Percentiles rank a stretch among this genome's conserved stretches.
These are phyloP conservation scores for Calvatia gigantea DNA, from an alignment of 768 basidiomycete species.

Conservation along the genomic window DNA sequence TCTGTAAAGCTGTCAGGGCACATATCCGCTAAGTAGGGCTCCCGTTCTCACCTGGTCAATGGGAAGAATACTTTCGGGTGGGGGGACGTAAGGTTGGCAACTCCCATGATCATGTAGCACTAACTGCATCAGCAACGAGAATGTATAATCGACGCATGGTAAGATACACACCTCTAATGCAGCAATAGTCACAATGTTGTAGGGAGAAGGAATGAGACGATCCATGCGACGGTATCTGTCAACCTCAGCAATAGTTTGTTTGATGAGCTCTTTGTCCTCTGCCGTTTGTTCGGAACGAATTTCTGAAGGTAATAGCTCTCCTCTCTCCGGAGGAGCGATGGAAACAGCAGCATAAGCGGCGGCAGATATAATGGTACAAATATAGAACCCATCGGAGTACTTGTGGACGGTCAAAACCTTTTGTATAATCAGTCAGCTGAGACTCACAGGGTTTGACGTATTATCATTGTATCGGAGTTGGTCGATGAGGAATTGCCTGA, in stretches of 20 bases:
- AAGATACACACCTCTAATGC: conserved; percentile 73
- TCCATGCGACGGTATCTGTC: conserved; percentile 95
- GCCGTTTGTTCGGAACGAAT: conserved; percentile 59
- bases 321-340: conserved; percentile 72
- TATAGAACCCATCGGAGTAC: conserved; percentile 91
- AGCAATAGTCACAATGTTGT: conserved; percentile 91
- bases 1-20: conserved; percentile 35
- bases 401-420: conserved; percentile 24
- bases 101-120: conserved; percentile 78
- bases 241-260: conserved; percentile 75
- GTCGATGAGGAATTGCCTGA: conserved; percentile 86
- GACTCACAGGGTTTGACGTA: conserved; percentile 77
- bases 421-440: neutral
- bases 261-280: conserved; percentile 68
- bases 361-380: conserved; percentile 80
- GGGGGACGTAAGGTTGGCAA: conserved; percentile 74
- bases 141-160: neutral
- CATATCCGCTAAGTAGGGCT: neutral
- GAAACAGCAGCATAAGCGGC: conserved; percentile 80
- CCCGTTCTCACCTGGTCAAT: conserved; percentile 68
- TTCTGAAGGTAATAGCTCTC: conserved; percentile 71
- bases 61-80: conserved; percentile 80
- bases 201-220: conserved; percentile 88
- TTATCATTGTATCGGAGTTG: conserved; percentile 96
- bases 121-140: conserved; percentile 24